Percentiles rank a stretch among this genome's conserved stretches.
Evolutionary conservation across 768 basidiomycete genomes (phyloP).

Genomic region (Lactifluus pinguis): DNA sequence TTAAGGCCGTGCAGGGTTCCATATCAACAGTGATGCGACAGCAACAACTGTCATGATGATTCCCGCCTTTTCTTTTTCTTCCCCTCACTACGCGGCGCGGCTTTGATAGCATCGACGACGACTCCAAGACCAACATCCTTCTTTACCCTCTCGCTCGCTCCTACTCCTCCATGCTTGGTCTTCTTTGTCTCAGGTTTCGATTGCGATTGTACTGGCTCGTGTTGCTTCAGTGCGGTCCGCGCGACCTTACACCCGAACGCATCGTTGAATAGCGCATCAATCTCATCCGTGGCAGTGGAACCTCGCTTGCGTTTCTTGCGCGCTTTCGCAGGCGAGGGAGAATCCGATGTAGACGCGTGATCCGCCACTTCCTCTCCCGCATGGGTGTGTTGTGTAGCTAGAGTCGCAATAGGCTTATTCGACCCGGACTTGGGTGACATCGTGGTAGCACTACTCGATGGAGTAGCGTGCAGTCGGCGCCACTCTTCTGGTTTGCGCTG

Average conservation of each 20-base stretch:
- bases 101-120: slow-evolving; percentile 51
- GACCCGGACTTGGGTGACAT: background rate
- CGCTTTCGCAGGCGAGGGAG: background rate
- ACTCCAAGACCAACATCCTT: slow-evolving; percentile 32
- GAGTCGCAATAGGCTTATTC: background rate
- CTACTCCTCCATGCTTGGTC: background rate
- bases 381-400: background rate
- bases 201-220: background rate
- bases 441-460: background rate
- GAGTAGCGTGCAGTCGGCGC: slow-evolving; percentile 55
- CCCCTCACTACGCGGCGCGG: slow-evolving; percentile 43
- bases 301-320: slow-evolving; percentile 42
- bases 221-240: slow-evolving; percentile 37
- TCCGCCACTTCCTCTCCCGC: background rate
- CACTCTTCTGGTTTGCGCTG: slow-evolving; percentile 78
- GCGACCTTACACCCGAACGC: slow-evolving; percentile 51
- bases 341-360: background rate
- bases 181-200: background rate
- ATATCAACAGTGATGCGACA: background rate
- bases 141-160: background rate
- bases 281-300: slow-evolving; percentile 49
- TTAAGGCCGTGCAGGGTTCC: background rate
- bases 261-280: slow-evolving; percentile 61
- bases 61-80: slow-evolving; percentile 27
- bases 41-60: background rate